These are phyloP conservation scores for Penicillium hordei DNA, from an alignment of 2,329 filamentous ascomycete genomes.

Conservation along the genomic window DNA sequence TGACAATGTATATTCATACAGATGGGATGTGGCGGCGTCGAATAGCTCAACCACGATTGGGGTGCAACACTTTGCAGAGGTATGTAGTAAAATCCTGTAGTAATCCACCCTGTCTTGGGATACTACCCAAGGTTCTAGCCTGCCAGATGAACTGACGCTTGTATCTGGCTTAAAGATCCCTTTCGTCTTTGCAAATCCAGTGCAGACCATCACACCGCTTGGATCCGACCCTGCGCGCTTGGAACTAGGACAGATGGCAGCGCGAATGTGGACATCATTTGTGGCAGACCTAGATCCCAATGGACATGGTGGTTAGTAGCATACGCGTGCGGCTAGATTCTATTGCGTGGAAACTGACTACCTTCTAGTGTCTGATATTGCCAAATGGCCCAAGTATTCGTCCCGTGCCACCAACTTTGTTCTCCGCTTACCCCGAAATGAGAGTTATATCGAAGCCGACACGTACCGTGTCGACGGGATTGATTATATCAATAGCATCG, in stretches of 20 bases:
- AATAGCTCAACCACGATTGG: conserved; percentile 30
- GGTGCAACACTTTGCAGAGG: conserved; percentile 35
- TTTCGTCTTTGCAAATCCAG: conserved; percentile 34
- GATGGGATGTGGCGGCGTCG: conserved; percentile 33
- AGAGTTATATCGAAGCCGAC: conserved; percentile 31
- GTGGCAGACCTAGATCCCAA: conserved; percentile 31
- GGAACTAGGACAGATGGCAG: conserved; percentile 29
- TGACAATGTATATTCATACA: conserved; percentile 28
- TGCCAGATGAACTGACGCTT: not conserved
- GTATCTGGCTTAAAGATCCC: conserved; percentile 26
- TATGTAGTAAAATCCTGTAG: conserved; percentile 5
- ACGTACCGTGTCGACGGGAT: conserved; percentile 30
- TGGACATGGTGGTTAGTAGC: conserved; percentile 27
- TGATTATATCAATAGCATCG: conserved; percentile 30
- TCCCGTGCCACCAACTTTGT: conserved; percentile 26
- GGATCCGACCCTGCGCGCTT: conserved; percentile 28
- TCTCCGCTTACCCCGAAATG: conserved; percentile 27
- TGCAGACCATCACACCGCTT: conserved; percentile 29
- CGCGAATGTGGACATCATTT: conserved; percentile 37
- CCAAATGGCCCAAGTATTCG: conserved; percentile 28
- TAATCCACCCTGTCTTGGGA: not conserved
- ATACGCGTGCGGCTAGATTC: not conserved
- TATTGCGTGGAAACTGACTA: not conserved
- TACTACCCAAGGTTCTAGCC: not conserved
- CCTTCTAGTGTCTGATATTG: conserved; percentile 21